Evolutionary conservation across 2,329 filamentous ascomycete genomes (phyloP), one percentile per base, ranked within the genome.

Genomic region (Erysiphe pulchra): DNA sequence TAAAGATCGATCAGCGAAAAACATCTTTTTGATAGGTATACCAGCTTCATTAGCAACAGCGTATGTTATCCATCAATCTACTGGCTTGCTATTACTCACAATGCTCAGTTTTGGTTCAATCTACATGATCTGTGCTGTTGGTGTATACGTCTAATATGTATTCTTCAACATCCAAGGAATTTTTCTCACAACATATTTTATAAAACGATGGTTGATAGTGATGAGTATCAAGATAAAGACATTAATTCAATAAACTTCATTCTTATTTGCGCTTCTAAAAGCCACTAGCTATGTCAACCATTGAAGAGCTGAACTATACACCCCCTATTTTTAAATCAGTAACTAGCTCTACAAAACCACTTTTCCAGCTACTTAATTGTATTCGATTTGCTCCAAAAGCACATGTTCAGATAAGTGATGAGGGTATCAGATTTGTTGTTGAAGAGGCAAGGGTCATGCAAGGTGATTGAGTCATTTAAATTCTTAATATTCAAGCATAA

Each of bases 51-150:
- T 92, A 55, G 80, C 85, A 50, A 74, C 94, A 65, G 87, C 82
- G 87, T 95, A 76, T 58, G 82, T 65, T 36, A 9, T 42, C 45
- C 43, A 41, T 45, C 14, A 13, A 45, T 28, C 30, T 16, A 18
- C 32, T n/a, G 30, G 18, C 9, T 42, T 37, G 44, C 44, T 13
- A 2, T 13, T 31, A 45, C 50, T 56, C 33, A 56, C 13, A 37
- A 13, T 20, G 28, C 55, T 24, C 12, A 94, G 87, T 44, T 81
- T 93, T 62, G 90, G 90, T 55, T 79, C 87, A 44, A 85, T 98
- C 41, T 94, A 90, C 65, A 93, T 94, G 80, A 95, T 98, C 65
- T 98, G 90, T 65, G 90, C 86, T 49, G 90, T 90, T 60, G 90
- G 90, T 61, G 90, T 98, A 59, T 95, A 98, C 76, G 84, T 98